phyloP scores from a whole-genome alignment of 192 early-diverging fungal genomes.

The Lunasporangiospora selenospora region DNA sequence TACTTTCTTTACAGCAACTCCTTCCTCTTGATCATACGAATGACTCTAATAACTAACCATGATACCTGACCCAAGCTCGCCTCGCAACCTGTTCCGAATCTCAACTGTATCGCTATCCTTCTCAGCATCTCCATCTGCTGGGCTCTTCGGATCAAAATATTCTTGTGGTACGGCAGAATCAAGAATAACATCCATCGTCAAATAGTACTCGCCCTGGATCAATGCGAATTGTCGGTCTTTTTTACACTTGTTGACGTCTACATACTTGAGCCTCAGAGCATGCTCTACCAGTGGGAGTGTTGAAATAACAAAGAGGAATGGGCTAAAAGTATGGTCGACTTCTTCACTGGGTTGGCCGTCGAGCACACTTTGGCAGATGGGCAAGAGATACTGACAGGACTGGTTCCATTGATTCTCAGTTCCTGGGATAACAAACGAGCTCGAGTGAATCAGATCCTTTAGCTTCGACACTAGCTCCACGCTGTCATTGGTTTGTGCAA shows the following conservation, averaged over 20 bases:
- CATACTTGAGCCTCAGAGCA: conserved; percentile 16
- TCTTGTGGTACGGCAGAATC: conserved; percentile 21
- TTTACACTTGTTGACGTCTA: conserved; percentile 25
- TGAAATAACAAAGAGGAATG: conserved; percentile 28
- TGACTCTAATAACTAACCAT: conserved; percentile 4
- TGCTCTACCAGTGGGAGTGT: conserved; percentile 34
- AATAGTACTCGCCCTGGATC: conserved; percentile 39
- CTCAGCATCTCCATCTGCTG: not conserved
- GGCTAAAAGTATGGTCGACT: not conserved
- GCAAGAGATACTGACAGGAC: conserved; percentile 9
- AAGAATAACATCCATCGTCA: conserved; percentile 35
- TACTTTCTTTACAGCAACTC: no score
- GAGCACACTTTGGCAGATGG: no score
- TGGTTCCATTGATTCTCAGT: conserved; percentile 14
- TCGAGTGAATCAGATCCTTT: not conserved
- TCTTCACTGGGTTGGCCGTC: not conserved
- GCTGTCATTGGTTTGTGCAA: no score
- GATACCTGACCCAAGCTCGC: not conserved
- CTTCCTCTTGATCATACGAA: no score
- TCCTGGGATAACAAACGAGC: conserved; percentile 20
- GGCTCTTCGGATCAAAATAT: not conserved
- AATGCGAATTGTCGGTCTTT: conserved; percentile 26
- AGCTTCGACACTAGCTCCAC: no score
- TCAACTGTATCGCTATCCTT: not conserved
- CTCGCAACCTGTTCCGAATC: conserved; percentile 14